Base-by-base conservation (phyloP, 1,284 basidiomycete genomes). In the Veloboletus limbatus region DNA sequence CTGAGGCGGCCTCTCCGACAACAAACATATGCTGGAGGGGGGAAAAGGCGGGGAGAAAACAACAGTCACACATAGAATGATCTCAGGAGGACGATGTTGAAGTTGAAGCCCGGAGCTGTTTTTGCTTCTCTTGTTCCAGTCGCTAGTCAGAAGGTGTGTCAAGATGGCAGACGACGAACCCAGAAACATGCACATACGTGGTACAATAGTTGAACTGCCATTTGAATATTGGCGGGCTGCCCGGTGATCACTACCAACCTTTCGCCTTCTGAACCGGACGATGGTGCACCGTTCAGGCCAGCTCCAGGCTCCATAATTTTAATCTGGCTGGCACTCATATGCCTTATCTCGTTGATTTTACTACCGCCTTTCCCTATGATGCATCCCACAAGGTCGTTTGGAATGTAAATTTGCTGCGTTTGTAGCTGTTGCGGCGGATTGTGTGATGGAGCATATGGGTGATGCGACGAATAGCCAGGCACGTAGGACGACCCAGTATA, bases 311-410 rank as follows among this genome's bases (percentile, higher is more conserved):
- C 97, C 85, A 97, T 97, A 49, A 99, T 97, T 70, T 97, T 95
- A 70, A 99, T 98, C 61, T 96, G 88, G 66, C 92, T 95, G 17
- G 84, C 89, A 64, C 82, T 94, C 85, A 90, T 89, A 66, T 86
- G 90, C 58, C 97, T 80, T 57, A 99, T 97, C 73, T 99, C 97
- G 64, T 99, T 99, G 74, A 99, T 99, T 73, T 99, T 99, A 62
- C 86, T 85, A 4, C 97, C 97, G 20, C 93, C 96, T 69, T 98
- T 99, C 43, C 97, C 97, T 59, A 99, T 99, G 69, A 99, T 97
- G 62, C 93, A 94, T 13, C 94, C 97, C 16, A 99, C 97, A 13
- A 99, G 78, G 58, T 97, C 92, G 65, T 98, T 98, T 20, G 97
- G 97, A 56, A 99, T 97, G 67, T 92, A 99, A 55, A 99, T 97